Base-by-base conservation (phyloP, 768 basidiomycete genomes). In the Russula vinacea region DNA sequence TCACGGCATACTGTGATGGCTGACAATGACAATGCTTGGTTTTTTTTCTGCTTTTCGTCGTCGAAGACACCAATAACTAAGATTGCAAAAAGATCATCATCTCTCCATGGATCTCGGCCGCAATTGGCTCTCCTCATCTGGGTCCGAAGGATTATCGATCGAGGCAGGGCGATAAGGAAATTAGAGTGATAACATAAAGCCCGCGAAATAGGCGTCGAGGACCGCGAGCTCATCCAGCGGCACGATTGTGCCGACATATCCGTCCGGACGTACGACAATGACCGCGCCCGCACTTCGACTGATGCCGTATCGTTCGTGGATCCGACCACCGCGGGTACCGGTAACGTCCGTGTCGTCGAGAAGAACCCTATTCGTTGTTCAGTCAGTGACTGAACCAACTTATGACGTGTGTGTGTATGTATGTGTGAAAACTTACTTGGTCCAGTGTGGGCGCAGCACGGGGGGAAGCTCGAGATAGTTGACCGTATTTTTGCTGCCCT, bases 251-350 rank as follows among this genome's bases (percentile, higher is more conserved):
- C 83, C 85, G 35, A 90, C 79, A 62, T 87, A 88, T 17, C 87
- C 88, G 68, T 86, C 86, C 9, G 86, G 86, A 29, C 87, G 78
- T 6, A 87, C 79, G 55, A 85, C 75, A 9, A 85, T 79, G 13
- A 85, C 69, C 11, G 79, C 82, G 19, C 85, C 85, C 1, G 65
- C 62, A 55, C 67, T 66, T 6, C 74, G 62, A 37, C 76, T 72
- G 51, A 86, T 78, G 0, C 86, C 87, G 66, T 83, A 87, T 29
- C 79, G 77, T 0, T 72, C 67, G 70, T 89, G 88, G 5, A 83
- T 85, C 40, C 77, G 76, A 3, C 85, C 85, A 29, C 84, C 84
- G 24, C 75, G 70, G 5, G 59, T 70, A 3, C 79, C 80, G 17
- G 71, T 74, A 45, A 79, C 71, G 64, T 84, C 81, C 2, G 67